Evolutionary conservation across 2,329 filamentous ascomycete genomes (phyloP).

Genomic region (Endoconidiophora laricicola): DNA sequence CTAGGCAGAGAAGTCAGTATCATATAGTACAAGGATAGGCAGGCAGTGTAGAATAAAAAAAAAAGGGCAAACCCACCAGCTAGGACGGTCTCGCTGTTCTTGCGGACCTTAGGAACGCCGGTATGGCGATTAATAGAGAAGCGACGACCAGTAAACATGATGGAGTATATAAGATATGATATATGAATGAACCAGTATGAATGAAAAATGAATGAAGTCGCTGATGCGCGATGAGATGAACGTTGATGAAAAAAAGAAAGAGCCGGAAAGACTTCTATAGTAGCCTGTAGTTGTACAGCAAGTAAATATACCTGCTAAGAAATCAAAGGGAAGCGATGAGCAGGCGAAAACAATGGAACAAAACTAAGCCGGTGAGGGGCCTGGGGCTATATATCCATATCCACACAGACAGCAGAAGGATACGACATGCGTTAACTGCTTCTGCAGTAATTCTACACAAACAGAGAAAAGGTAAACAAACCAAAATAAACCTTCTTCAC

Average conservation of each 20-base stretch:
- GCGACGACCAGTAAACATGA: slow-evolving; percentile 37
- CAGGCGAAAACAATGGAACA: too few relatives aligned
- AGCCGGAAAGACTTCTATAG: background rate
- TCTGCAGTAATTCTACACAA: too few relatives aligned
- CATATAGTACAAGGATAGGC: background rate
- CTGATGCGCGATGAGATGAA: background rate
- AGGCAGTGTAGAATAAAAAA: background rate
- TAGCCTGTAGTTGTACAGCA: too few relatives aligned
- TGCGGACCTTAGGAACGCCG: slow-evolving; percentile 34
- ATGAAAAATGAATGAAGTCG: background rate
- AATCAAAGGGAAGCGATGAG: too few relatives aligned
- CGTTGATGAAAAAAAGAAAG: background rate
- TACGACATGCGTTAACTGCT: too few relatives aligned
- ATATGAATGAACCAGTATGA: background rate
- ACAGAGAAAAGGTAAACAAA: too few relatives aligned
- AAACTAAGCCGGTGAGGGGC: too few relatives aligned
- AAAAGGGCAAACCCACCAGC: slow-evolving; percentile 4
- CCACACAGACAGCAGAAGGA: too few relatives aligned
- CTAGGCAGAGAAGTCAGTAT: slow-evolving; percentile 26
- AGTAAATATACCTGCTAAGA: too few relatives aligned
- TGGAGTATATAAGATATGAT: slow-evolving; percentile 14
- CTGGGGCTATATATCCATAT: too few relatives aligned
- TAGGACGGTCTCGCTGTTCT: slow-evolving; percentile 12
- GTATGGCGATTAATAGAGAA: slow-evolving; percentile 53
- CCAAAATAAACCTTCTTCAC: too few relatives aligned